Evolutionary conservation across 345 rosid genomes (phyloP).

Genomic region (Eucalyptus pumila): DNA sequence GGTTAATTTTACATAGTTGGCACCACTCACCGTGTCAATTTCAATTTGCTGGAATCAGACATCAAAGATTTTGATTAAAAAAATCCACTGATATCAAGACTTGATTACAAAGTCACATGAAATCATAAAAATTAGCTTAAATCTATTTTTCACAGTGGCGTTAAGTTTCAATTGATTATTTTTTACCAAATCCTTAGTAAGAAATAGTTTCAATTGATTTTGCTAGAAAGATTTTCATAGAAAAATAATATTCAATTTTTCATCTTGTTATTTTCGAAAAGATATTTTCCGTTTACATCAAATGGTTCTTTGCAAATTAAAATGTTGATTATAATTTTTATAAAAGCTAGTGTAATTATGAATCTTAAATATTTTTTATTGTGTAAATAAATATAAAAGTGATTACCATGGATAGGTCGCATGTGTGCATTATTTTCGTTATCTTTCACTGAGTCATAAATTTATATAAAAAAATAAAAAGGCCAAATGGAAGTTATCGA

Average conservation of each 20-base stretch:
- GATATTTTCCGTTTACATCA: background rate
- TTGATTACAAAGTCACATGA: background rate
- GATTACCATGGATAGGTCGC: background rate
- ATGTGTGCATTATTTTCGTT: background rate
- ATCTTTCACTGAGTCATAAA: background rate
- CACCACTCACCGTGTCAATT: background rate
- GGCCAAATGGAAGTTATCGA: background rate
- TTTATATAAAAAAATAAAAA: no score
- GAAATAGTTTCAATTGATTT: background rate
- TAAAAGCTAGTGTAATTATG: no score
- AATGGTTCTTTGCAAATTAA: no score
- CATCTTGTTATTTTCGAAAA: background rate
- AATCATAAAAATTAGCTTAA: background rate
- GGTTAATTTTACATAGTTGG: background rate
- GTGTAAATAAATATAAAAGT: no score
- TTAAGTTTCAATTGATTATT: background rate
- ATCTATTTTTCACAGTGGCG: background rate
- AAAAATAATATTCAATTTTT: no score
- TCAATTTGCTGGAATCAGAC: background rate
- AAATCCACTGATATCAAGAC: background rate
- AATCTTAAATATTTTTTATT: no score
- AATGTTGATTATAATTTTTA: no score
- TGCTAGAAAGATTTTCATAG: no score
- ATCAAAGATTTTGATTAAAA: background rate
- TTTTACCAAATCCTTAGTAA: background rate